Base-by-base conservation (phyloP, 192 early-diverging fungal genomes). In the Linnemannia exigua region DNA sequence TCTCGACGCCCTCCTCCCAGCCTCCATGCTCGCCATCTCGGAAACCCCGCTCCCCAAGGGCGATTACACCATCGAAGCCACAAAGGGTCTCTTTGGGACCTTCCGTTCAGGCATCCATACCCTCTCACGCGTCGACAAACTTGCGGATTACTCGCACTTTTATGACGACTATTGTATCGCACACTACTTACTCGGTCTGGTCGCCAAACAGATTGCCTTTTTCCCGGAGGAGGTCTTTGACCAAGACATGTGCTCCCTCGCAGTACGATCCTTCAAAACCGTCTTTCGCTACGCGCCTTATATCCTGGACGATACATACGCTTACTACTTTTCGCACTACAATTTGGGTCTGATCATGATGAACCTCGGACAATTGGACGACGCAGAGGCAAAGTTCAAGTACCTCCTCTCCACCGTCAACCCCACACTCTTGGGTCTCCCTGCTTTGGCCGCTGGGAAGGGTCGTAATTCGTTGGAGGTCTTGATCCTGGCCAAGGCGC, bases 81-180 rank as follows among this genome's bases (percentile, higher is more conserved):
- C 90, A 68, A 87, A 88, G 28, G 88, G 89, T 15, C 37, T 87
- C 16, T 78, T 82, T 37, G 89, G 90, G 1, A 15, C 77, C 1
- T 77, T 80, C 54, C 73, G 72, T 1, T 79, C 77, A 8, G 70
- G 77, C 0, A 41, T 86, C 33, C 84, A 86, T 36, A 50, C 84
- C 0, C 79, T 86, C 25, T 74, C 74, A 3, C 76, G 69, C 1
- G 69, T 78, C 17, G 84, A 86, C 44, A 82, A 77, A 69, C 25
- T 81, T 2, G 19, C 52, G 7, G 81, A 25, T 22, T 92, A 93
- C 58, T 70, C 81, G 15, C 90, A 90, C 46, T 93, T 88, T 70
- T 94, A 96, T 70, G 97, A 98, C 77, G 96, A 98, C 76, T 73
- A 95, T 44, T 96, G 95, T 76, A 80, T 97, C 14, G 90, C 91